Evolutionary conservation across 2,329 filamentous ascomycete species (phyloP).

Genomic region (Colletotrichum truncatum): DNA sequence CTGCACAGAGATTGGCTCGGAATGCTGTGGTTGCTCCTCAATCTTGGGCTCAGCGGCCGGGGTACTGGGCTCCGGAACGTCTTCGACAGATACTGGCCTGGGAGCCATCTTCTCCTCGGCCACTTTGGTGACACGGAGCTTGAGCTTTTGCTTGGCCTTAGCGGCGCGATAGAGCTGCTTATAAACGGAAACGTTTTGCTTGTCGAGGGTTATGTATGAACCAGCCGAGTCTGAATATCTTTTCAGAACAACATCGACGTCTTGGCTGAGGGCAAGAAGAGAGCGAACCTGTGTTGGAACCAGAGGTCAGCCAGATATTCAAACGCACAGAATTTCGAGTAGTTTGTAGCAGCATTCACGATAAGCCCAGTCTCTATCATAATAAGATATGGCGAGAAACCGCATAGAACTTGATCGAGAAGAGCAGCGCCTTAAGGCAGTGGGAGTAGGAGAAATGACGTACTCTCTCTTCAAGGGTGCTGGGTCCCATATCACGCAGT

Average conservation of each 20-base stretch:
- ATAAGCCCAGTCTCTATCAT: too few species aligned
- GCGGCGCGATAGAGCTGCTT: slow-evolving; percentile 97
- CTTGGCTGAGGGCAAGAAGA: slow-evolving; percentile 71
- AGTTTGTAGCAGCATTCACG: too few species aligned
- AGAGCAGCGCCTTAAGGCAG: neutral
- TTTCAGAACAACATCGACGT: slow-evolving; percentile 77
- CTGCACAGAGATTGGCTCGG: slow-evolving; percentile 5
- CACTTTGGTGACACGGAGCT: slow-evolving; percentile 73
- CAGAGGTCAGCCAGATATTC: slow-evolving; percentile 7
- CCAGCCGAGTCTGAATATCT: slow-evolving; percentile 94
- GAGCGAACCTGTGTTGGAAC: slow-evolving; percentile 71
- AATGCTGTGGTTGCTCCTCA: slow-evolving; percentile 25
- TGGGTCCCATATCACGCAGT: slow-evolving; percentile 81
- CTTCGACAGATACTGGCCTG: slow-evolving; percentile 59
- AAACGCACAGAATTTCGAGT: too few species aligned
- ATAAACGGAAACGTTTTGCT: slow-evolving; percentile 83
- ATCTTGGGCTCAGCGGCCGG: slow-evolving; percentile 33
- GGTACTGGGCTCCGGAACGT: slow-evolving; percentile 50
- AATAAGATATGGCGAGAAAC: neutral
- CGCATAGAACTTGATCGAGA: neutral
- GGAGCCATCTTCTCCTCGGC: slow-evolving; percentile 43
- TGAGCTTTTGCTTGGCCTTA: slow-evolving; percentile 97
- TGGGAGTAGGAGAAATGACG: slow-evolving; percentile 46
- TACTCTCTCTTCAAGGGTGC: slow-evolving; percentile 85
- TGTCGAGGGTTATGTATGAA: slow-evolving; percentile 81